Evolutionary conservation across 768 basidiomycete genomes (phyloP).

Genomic region (Rhodosporidiobolus sp.): DNA sequence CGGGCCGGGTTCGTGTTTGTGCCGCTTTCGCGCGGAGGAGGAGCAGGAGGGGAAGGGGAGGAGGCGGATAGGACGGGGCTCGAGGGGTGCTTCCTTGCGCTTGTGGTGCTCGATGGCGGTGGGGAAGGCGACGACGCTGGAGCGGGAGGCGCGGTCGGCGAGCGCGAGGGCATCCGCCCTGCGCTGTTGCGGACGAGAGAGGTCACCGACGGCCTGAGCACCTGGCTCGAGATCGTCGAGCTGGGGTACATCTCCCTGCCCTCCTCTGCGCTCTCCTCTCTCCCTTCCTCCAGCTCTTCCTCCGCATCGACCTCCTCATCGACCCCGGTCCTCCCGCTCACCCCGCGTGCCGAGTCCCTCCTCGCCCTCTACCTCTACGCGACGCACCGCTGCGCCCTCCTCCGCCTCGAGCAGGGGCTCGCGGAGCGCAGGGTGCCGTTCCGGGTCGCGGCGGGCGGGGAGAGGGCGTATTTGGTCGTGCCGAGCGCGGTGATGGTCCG

Average conservation of each 20-base stretch:
- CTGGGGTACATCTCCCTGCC: conserved; percentile 41
- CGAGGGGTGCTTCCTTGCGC: conserved; percentile 75
- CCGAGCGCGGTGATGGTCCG: neutral
- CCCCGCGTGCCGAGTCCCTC: no score
- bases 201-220: conserved; percentile 17
- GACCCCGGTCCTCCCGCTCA: neutral
- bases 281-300: no score
- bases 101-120: conserved; percentile 75
- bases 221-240: conserved; percentile 39
- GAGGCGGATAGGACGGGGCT: conserved; percentile 51
- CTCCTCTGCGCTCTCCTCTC: no score
- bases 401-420: conserved; percentile 81
- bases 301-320: conserved; percentile 55
- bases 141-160: no score
- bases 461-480: neutral
- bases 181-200: conserved; percentile 64
- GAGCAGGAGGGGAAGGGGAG: no score
- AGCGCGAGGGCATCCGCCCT: conserved; percentile 62
- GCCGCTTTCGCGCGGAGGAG: neutral
- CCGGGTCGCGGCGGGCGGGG: neutral
- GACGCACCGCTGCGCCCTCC: conserved; percentile 86
- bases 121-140: no score
- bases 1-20: conserved; percentile 54
- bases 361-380: neutral
- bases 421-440: conserved; percentile 46